Percentiles rank a stretch among this genome's conserved stretches.
phyloP scores from a whole-genome alignment of 208 protist genomes.

The Acanthamoeba lenticulata region DNA sequence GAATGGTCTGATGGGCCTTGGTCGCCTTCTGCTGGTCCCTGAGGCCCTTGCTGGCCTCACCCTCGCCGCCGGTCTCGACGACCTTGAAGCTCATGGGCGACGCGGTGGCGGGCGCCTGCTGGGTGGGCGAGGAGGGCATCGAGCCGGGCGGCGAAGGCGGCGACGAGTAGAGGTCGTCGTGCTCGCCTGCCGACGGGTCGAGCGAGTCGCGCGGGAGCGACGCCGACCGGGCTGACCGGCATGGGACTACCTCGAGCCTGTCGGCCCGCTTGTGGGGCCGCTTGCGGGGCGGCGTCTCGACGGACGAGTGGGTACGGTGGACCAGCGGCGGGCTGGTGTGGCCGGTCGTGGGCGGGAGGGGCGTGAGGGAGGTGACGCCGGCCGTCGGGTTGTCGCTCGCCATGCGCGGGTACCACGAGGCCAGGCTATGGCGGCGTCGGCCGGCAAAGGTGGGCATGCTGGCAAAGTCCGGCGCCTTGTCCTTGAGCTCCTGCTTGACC shows the following conservation, averaged over 20 bases:
- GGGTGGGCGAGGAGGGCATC: background rate
- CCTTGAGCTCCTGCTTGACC: slow-evolving; percentile 41
- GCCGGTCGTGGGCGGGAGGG: slow-evolving; percentile 27
- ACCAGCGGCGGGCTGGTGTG: slow-evolving; percentile 7
- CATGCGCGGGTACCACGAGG: slow-evolving; percentile 46
- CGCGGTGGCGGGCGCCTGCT: background rate
- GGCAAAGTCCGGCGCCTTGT: slow-evolving; percentile 50
- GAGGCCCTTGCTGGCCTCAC: background rate
- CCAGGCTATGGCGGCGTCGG: slow-evolving; percentile 14
- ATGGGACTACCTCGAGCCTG: background rate
- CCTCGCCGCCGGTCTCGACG: slow-evolving; percentile 21
- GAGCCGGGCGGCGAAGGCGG: background rate
- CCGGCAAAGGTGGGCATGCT: background rate
- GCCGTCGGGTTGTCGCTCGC: background rate
- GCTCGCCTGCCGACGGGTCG: background rate
- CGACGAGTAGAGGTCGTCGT: slow-evolving; percentile 9
- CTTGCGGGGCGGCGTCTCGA: background rate
- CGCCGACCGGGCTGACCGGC: background rate
- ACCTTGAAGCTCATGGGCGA: slow-evolving; percentile 59
- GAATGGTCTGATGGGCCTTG: background rate
- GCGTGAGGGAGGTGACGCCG: background rate
- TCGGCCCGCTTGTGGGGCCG: background rate
- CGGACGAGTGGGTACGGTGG: background rate
- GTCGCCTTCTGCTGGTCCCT: slow-evolving; percentile 39
- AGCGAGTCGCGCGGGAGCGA: background rate